These are phyloP conservation scores for Podochytrium sp. DNA, from an alignment of 192 early-diverging fungal genomes.

Conservation along the genomic window DNA sequence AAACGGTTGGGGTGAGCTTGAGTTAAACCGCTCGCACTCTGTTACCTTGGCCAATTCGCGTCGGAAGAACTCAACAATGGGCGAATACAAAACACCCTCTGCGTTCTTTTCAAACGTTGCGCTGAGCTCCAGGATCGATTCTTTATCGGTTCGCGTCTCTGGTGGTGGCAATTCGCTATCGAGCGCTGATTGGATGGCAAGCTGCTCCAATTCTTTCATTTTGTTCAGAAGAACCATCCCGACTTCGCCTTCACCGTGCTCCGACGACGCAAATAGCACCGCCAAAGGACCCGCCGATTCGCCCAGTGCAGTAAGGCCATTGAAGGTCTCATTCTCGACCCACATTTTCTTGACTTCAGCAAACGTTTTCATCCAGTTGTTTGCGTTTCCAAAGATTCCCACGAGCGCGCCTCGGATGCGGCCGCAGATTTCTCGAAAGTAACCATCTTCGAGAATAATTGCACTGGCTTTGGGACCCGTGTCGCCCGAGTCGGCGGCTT, in stretches of 20 bases:
- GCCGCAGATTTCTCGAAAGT: conserved; percentile 64
- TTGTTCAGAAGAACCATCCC: conserved; percentile 31
- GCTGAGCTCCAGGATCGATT: conserved; percentile 43
- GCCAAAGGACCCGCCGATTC: conserved; percentile 44
- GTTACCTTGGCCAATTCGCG: conserved; percentile 39
- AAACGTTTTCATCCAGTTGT: conserved; percentile 52
- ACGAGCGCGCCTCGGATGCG: conserved; percentile 60
- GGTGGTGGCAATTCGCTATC: background rate
- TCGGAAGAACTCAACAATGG: conserved; percentile 58
- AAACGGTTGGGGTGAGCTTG: too few species aligned
- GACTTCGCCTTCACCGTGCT: conserved; percentile 44
- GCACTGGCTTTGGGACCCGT: conserved; percentile 53
- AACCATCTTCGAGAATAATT: conserved; percentile 58
- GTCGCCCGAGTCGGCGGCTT: conserved; percentile 50
- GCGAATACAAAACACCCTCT: conserved; percentile 46
- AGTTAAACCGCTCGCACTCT: too few species aligned
- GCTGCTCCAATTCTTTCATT: conserved; percentile 24
- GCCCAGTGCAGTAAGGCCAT: conserved; percentile 40
- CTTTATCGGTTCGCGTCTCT: conserved; percentile 22
- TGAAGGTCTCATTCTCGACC: conserved; percentile 58
- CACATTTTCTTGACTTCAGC: conserved; percentile 59
- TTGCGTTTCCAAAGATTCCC: conserved; percentile 58
- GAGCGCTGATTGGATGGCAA: background rate
- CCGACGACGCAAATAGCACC: conserved; percentile 39
- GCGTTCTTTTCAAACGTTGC: conserved; percentile 32